These are phyloP conservation scores for Penicillium italicum DNA, from an alignment of 2,329 filamentous ascomycete species.

Conservation along the genomic window DNA sequence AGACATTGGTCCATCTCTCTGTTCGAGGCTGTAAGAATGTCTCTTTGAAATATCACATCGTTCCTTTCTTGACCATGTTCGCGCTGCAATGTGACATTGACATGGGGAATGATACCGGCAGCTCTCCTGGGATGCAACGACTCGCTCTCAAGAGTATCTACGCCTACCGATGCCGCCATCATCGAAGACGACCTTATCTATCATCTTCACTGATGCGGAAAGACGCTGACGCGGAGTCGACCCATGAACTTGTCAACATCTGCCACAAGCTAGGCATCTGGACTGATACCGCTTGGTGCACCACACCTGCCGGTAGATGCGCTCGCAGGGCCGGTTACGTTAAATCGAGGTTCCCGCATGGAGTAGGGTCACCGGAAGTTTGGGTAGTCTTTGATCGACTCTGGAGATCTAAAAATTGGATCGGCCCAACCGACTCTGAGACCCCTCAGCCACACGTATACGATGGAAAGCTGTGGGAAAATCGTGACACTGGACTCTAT, in stretches of 20 bases:
- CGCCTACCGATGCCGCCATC: slow-evolving; percentile 60
- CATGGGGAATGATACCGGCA: slow-evolving; percentile 41
- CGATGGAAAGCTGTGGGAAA: slow-evolving; percentile 56
- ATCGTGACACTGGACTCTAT: slow-evolving; percentile 51
- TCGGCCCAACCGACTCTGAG: slow-evolving; percentile 43
- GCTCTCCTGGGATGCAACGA: slow-evolving; percentile 31
- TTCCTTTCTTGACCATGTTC: slow-evolving; percentile 54
- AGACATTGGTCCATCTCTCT: slow-evolving; percentile 57
- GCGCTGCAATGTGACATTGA: slow-evolving; percentile 44
- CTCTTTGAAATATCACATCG: slow-evolving; percentile 61
- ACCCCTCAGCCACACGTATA: slow-evolving; percentile 31
- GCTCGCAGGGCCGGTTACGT: slow-evolving; percentile 57
- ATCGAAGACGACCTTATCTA: slow-evolving; percentile 58
- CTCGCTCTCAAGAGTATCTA: slow-evolving; percentile 59
- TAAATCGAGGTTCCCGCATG: slow-evolving; percentile 51
- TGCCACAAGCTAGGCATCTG: slow-evolving; percentile 58
- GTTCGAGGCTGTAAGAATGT: slow-evolving; percentile 63
- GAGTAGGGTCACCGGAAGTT: slow-evolving; percentile 51
- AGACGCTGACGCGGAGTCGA: slow-evolving; percentile 59
- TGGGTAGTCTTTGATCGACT: slow-evolving; percentile 61
- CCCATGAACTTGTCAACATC: slow-evolving; percentile 57
- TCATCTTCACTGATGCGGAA: slow-evolving; percentile 53
- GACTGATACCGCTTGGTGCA: slow-evolving; percentile 61
- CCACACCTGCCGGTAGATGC: slow-evolving; percentile 55
- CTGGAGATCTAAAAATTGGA: slow-evolving; percentile 58